Conservation (phyloP, 257 asterid genomes). For the Eustoma russellianum region DNA sequence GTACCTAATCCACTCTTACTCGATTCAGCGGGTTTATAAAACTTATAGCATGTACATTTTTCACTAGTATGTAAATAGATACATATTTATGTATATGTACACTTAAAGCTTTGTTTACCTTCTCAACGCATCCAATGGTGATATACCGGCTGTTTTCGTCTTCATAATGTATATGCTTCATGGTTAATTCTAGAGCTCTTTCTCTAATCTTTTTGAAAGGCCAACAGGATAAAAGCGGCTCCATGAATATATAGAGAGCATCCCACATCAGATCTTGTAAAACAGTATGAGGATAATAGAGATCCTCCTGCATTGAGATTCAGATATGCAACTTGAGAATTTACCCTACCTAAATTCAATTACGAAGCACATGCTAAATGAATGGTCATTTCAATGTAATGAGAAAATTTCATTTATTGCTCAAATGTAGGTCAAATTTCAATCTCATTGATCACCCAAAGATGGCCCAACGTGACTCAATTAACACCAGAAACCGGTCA, state of each 20-base stretch:
- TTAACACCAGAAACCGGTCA: no score
- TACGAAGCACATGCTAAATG: no score
- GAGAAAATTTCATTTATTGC: no score
- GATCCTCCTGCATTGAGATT: constrained; percentile 19
- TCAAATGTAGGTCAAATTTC: no score
- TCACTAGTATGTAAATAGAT: no score
- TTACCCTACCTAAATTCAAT: no score
- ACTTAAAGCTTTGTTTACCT: constrained; percentile 9
- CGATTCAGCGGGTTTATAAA: no score
- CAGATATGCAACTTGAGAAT: no score
- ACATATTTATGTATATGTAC: no score
- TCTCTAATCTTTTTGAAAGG: constrained; percentile 27
- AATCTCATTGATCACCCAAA: no score
- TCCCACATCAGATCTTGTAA: constrained; percentile 26
- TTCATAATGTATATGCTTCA: constrained; percentile 31
- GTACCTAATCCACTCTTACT: neutral
- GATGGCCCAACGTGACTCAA: no score
- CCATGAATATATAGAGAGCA: constrained; percentile 12
- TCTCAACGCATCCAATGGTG: constrained; percentile 23
- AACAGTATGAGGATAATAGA: constrained; percentile 22
- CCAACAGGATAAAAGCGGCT: constrained; percentile 26
- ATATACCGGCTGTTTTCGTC: constrained; percentile 26
- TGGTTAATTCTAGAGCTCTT: constrained; percentile 18
- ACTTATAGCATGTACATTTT: no score
- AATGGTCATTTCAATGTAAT: neutral